Evolutionary conservation across 495 filamentous ascomycete species (phyloP).

Genomic region (Filosporella fistucella): DNA sequence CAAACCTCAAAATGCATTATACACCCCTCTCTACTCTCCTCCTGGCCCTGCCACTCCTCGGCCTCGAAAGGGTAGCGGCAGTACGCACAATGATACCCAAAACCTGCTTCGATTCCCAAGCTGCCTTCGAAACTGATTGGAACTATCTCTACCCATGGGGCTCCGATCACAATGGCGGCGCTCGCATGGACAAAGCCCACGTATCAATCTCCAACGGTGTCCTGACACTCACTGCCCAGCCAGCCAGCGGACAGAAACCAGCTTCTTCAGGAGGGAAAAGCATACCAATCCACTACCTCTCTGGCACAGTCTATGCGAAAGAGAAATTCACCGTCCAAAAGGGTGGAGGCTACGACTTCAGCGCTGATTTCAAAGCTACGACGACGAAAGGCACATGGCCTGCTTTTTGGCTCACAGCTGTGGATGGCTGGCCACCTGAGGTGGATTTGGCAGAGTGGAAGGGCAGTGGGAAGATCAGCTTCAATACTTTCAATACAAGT

Average conservation of each 20-base stretch:
- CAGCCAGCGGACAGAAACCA: constrained; percentile 37
- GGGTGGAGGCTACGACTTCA: constrained; percentile 48
- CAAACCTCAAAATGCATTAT: too few species aligned
- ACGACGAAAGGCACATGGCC: constrained; percentile 52
- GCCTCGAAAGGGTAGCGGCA: too few species aligned
- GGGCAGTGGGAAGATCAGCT: constrained; percentile 53
- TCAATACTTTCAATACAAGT: constrained; percentile 58
- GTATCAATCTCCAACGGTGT: constrained; percentile 30
- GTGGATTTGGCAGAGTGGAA: constrained; percentile 62
- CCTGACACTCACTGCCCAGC: constrained; percentile 42
- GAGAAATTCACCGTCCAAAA: constrained; percentile 40
- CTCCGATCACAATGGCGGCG: constrained; percentile 49
- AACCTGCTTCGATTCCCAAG: constrained; percentile 46
- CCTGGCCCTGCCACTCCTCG: too few species aligned
- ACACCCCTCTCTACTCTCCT: too few species aligned
- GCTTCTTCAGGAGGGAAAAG: constrained; percentile 38
- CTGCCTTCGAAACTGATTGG: constrained; percentile 47
- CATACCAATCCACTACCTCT: constrained; percentile 49
- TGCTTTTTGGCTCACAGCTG: constrained; percentile 56
- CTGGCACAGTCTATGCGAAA: constrained; percentile 43
- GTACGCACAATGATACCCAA: constrained; percentile 44
- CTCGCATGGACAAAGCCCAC: constrained; percentile 45
- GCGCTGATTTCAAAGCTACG: constrained; percentile 45
- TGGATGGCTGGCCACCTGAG: constrained; percentile 59
- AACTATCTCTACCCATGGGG: constrained; percentile 45